Conservation (phyloP, 2,329 filamentous ascomycete genomes). For the Fusarium multiceps region DNA sequence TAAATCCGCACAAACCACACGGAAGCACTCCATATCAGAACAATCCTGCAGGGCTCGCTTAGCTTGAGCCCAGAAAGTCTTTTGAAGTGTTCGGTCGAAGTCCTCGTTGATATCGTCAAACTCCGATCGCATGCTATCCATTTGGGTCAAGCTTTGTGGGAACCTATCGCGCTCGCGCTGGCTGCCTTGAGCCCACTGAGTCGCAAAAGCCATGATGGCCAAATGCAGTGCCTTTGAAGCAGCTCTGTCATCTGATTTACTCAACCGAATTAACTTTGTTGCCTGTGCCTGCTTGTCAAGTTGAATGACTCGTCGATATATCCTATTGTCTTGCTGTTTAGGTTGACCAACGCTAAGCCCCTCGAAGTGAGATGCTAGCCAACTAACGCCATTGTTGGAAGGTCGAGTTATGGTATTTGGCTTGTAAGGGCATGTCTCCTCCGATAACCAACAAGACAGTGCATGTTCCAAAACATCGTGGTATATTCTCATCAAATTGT, state of each 20-base stretch:
- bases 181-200: constrained; percentile 56
- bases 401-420: constrained; percentile 34
- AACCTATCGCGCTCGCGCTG: constrained; percentile 45
- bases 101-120: constrained; percentile 48
- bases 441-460: constrained; percentile 65
- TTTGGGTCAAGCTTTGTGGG: constrained; percentile 37
- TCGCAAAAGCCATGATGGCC: constrained; percentile 64
- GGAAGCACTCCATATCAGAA: constrained; percentile 54
- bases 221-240: constrained; percentile 60
- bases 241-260: constrained; percentile 55
- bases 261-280: constrained; percentile 55
- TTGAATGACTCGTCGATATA: constrained; percentile 61
- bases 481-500: constrained; percentile 55
- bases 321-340: constrained; percentile 54
- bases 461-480: constrained; percentile 66
- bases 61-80: constrained; percentile 54
- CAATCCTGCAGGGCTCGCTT: constrained; percentile 52
- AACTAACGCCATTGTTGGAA: constrained; percentile 45
- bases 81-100: constrained; percentile 54
- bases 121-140: constrained; percentile 42
- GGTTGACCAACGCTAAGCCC: constrained; percentile 45
- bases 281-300: constrained; percentile 59
- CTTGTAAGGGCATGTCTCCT: constrained; percentile 63
- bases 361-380: constrained; percentile 44
- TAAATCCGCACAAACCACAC: constrained; percentile 54